Evolutionary conservation across 306 rosid genomes (phyloP), one percentile per base, ranked within the genome.

Genomic region (Dryas alaskensis): DNA sequence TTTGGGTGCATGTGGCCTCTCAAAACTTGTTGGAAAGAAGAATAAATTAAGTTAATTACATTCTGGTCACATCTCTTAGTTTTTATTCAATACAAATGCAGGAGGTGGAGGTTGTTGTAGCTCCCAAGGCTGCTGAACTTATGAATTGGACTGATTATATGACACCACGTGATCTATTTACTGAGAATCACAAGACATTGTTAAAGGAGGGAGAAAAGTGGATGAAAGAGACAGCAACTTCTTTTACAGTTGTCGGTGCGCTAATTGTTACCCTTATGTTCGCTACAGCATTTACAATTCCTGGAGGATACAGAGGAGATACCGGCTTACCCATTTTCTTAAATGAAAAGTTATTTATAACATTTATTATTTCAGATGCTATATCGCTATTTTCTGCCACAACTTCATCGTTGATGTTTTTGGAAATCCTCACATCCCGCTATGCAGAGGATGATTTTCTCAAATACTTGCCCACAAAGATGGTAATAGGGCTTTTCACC

Each of bases 401-500:
- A 6, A 67, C 81, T 10, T 0, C 53, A 10, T 17, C 31, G 3
- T 5, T 65, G 2, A 65, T 2, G 39, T 65, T 65, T 42, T 43
- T 81, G 46, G 79, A 79, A 31, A 79, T 87, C 62, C 85, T 81
- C 7, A 79, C 74, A 0, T 79, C 91, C 1, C 73, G 88, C 43
- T 87, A 84, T 25, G 81, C 84, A 0, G 90, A 84, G n/a, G 69
- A 75, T 1, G 89, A 86, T 5, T 86, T 86, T 27, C 67, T 54
- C 16, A 70, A 0, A 42, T 76, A 82, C 4, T 17, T 86, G 0
- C 85, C 85, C 2, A 31, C 42, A 60, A 86, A 76, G 76, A 27
- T 86, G 45, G 76, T 83, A 10, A 51, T 31, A 14, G 86, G 86
- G 7, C 10, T 86, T 6, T 3, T 61, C 0, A 40, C 88, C 11